phyloP scores from a whole-genome alignment of 176 grass and related monocot genomes.

The Microstegium vimineum region DNA sequence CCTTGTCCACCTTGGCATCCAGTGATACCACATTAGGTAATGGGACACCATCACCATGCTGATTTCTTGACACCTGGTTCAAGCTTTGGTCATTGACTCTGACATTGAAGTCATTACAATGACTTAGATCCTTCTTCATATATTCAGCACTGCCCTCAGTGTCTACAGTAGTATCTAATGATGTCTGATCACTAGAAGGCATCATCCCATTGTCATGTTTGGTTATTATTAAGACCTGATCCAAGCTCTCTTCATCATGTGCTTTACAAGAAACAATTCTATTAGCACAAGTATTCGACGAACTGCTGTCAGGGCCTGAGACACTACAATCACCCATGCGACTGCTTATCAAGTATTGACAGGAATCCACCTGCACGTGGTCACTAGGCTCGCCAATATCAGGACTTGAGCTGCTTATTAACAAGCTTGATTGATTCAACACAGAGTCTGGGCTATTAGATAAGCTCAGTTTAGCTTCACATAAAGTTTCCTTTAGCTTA shows the following conservation, averaged over 20 bases:
- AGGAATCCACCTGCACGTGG: constrained; percentile 29
- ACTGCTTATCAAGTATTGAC: constrained; percentile 25
- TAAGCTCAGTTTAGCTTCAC: constrained; percentile 18
- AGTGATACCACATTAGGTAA: not conserved
- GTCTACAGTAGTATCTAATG: not conserved
- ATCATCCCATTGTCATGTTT: constrained; percentile 7
- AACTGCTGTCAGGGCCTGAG: not conserved
- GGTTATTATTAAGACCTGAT: not conserved
- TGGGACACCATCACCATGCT: not conserved
- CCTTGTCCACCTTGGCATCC: constrained; percentile 16
- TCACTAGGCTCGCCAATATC: constrained; percentile 21
- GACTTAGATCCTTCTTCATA: not conserved
- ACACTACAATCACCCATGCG: not conserved
- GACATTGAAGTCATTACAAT: not conserved
- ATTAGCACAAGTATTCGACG: not conserved
- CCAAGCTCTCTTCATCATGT: constrained; percentile 5
- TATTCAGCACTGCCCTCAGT: not conserved
- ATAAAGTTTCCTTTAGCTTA: constrained; percentile 19
- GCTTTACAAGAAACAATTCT: constrained; percentile 3
- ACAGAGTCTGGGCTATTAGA: constrained; percentile 50
- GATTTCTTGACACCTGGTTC: constrained; percentile 1
- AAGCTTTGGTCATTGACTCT: constrained; percentile 14
- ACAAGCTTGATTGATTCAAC: constrained; percentile 33
- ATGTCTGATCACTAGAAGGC: constrained; percentile 4
- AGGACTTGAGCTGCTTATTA: constrained; percentile 26